Evolutionary conservation across 2,329 filamentous ascomycete genomes (phyloP).

Genomic region (Pseudohalonectria lignicola): DNA sequence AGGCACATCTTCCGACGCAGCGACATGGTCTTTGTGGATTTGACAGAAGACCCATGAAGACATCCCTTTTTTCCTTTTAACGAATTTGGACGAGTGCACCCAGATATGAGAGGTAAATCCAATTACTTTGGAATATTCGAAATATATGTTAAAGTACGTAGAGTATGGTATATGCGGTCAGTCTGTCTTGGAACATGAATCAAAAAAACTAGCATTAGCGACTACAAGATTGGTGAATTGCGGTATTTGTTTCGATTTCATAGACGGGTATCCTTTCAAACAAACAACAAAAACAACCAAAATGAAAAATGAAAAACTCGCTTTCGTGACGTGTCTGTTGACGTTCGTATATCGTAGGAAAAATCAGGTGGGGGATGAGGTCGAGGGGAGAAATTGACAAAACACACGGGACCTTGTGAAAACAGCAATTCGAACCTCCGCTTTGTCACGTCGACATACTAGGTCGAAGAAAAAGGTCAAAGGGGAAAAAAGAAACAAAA

Average conservation of each 20-base stretch:
- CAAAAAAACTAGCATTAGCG: too few species aligned
- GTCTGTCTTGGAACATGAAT: too few species aligned
- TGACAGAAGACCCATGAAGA: slow-evolving; percentile 1
- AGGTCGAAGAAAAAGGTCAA: not conserved
- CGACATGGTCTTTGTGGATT: slow-evolving; percentile 1
- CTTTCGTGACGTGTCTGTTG: not conserved
- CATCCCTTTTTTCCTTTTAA: too few species aligned
- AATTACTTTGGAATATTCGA: too few species aligned
- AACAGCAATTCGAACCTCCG: not conserved
- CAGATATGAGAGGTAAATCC: too few species aligned
- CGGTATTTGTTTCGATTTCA: not conserved
- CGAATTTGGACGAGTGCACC: too few species aligned
- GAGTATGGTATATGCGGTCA: too few species aligned
- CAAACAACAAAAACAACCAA: not conserved
- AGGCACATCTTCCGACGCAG: slow-evolving; percentile 1
- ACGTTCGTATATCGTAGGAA: not conserved
- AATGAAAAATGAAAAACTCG: not conserved
- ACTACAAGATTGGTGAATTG: too few species aligned
- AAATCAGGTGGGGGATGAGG: too few species aligned
- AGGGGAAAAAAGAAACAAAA: not conserved
- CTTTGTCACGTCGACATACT: not conserved
- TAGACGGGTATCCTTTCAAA: slow-evolving; percentile 1
- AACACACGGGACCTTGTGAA: not conserved
- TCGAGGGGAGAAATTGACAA: not conserved
- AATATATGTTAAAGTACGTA: too few species aligned